phyloP scores from a whole-genome alignment of 2,329 filamentous ascomycete species.

The Davidsoniella virescens region DNA sequence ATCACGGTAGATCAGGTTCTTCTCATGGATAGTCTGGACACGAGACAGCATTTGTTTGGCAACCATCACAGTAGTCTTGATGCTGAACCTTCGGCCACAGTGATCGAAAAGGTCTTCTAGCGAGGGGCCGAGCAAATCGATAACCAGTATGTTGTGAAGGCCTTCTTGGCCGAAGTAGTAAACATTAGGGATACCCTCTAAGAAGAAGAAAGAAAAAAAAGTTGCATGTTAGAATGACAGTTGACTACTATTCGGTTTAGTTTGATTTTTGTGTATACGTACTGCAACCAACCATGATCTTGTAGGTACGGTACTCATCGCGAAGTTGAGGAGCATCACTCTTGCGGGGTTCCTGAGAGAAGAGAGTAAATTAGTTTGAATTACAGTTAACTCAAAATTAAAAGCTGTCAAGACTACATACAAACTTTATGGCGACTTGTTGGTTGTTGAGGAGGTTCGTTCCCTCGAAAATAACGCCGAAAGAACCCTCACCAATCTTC shows the following conservation, averaged over 20 bases:
- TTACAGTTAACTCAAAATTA: constrained; percentile 1
- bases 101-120: constrained; percentile 96
- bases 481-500: constrained; percentile 98
- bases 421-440: constrained; percentile 98
- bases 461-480: constrained; percentile 96
- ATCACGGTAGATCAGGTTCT: constrained; percentile 96
- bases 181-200: constrained; percentile 98
- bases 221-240: no score
- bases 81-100: constrained; percentile 85
- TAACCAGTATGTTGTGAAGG: constrained; percentile 96
- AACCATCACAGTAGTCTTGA: constrained; percentile 98
- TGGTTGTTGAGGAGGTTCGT: constrained; percentile 98
- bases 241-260: background rate
- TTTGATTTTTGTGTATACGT: constrained; percentile 31
- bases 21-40: constrained; percentile 89
- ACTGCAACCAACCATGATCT: constrained; percentile 98
- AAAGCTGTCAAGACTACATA: constrained; percentile 28
- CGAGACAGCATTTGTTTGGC: constrained; percentile 97
- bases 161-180: constrained; percentile 99
- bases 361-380: background rate
- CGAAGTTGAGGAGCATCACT: constrained; percentile 94
- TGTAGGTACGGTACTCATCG: constrained; percentile 98
- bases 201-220: constrained; percentile 13
- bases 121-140: constrained; percentile 86
- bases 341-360: constrained; percentile 79